Base-by-base conservation (phyloP, 805 yeast genomes). In the Hanseniaspora meyeri region DNA sequence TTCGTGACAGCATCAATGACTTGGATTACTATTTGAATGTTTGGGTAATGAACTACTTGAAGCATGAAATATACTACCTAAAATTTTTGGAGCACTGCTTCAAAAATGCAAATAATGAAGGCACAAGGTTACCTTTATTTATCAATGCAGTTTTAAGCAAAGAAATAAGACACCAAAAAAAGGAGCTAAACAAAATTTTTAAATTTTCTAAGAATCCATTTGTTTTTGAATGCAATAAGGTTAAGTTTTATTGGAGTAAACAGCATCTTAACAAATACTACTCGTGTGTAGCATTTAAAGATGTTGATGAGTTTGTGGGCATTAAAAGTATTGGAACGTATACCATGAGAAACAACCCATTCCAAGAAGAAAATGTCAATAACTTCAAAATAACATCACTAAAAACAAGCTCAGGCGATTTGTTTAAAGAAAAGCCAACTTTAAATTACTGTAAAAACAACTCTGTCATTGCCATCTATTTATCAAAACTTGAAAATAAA, bases 181-280 rank as follows among this genome's bases (percentile, higher is more conserved):
- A 19, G 5, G 24, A 27, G 39, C 31, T 52, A 4, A 45, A 19
- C 5, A 17, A 17, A 5, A n/a, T 37, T 11, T 17, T 45, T 37
- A 32, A 27, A 10, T 37, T n/a, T 7, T 45, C 34, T 11, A 37
- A 31, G 12, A 40, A 50, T 50, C 48, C 54, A 32, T 40, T 9
- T 8, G 16, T 50, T 6, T 50, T 43, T 19, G 24, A 38, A 6
- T 32, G 27, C 16, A 36, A 29, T 14, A 24, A 36, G 3, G 31
- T 29, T 17, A 37, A 10, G 4, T 52, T 52, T 52, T 45, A 37
- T 9, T 52, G 56, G 56, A 45, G 38, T 27, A 52, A 47, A 45
- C 12, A 37, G 14, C 56, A 52, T 16, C n/a, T 52, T 11, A 6
- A 3, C 14, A 31, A 42, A 19, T 52, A 45, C 9, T 5, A 10